Evolutionary conservation across 805 yeast genomes (phyloP).

Genomic region (Wickerhamiella dianesei): DNA sequence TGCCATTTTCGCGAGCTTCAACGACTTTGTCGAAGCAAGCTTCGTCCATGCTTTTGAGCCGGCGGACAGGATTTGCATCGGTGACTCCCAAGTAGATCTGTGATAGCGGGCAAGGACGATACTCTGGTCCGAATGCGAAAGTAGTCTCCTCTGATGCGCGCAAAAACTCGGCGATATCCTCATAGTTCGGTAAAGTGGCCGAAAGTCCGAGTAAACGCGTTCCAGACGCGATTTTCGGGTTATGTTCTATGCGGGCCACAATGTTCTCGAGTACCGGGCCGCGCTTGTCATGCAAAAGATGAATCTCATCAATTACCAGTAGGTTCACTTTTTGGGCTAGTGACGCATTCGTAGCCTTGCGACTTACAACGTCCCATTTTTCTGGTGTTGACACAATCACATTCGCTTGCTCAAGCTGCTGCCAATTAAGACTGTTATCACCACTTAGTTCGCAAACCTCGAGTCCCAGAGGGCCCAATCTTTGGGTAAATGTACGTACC

Average conservation of each 20-base stretch:
- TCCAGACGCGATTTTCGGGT: not conserved
- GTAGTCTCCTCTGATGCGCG: constrained; percentile 46
- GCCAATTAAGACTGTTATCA: constrained; percentile 63
- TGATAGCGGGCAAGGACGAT: constrained; percentile 82
- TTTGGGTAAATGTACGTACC: constrained; percentile 66
- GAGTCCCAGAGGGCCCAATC: constrained; percentile 51
- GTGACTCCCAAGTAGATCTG: constrained; percentile 83
- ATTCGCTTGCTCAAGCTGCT: constrained; percentile 67
- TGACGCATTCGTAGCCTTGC: constrained; percentile 59
- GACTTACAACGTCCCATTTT: constrained; percentile 91
- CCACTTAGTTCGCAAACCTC: constrained; percentile 82
- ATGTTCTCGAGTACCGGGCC: constrained; percentile 90
- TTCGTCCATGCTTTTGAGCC: constrained; percentile 71
- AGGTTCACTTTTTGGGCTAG: constrained; percentile 53
- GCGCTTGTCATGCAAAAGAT: constrained; percentile 81
- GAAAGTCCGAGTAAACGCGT: constrained; percentile 72
- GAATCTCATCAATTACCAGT: constrained; percentile 82
- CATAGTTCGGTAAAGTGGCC: constrained; percentile 82
- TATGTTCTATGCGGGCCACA: constrained; percentile 50
- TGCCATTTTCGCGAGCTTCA: constrained; percentile 40
- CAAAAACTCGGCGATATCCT: constrained; percentile 73
- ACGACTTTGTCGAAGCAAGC: constrained; percentile 73
- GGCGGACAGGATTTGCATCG: constrained; percentile 66
- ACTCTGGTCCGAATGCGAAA: constrained; percentile 71
- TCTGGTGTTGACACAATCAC: constrained; percentile 89